phyloP scores from a whole-genome alignment of 805 yeast genomes.

The Yarrowia porcina region DNA sequence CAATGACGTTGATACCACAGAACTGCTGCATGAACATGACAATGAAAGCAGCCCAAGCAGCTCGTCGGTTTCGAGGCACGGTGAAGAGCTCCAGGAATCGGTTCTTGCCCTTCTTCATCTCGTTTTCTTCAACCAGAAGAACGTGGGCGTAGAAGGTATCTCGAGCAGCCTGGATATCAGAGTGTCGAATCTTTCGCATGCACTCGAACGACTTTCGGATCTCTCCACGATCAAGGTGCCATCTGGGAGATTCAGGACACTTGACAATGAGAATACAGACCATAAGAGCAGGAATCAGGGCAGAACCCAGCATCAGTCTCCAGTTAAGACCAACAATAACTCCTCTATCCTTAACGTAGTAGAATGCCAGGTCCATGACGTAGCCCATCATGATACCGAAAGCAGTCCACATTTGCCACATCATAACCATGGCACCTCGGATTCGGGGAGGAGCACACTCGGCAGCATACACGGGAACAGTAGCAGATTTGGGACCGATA shows the following conservation, averaged over 20 bases:
- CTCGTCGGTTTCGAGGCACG: slow-evolving; percentile 78
- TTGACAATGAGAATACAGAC: slow-evolving; percentile 51
- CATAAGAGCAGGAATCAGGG: slow-evolving; percentile 56
- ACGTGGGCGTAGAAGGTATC: slow-evolving; percentile 60
- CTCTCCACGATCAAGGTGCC: slow-evolving; percentile 56
- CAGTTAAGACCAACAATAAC: slow-evolving; percentile 39
- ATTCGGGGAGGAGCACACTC: slow-evolving; percentile 57
- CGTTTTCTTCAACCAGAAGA: slow-evolving; percentile 45
- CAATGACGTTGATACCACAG: slow-evolving; percentile 86
- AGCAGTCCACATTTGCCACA: slow-evolving; percentile 73
- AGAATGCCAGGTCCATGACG: slow-evolving; percentile 55
- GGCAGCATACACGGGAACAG: slow-evolving; percentile 65
- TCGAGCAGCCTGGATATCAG: slow-evolving; percentile 57
- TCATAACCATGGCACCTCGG: slow-evolving; percentile 65
- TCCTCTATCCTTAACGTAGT: slow-evolving; percentile 21
- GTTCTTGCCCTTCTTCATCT: slow-evolving; percentile 40
- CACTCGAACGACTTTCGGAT: slow-evolving; percentile 51
- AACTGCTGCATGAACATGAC: slow-evolving; percentile 89
- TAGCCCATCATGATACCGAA: slow-evolving; percentile 69
- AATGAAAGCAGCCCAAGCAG: slow-evolving; percentile 73
- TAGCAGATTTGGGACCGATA: slow-evolving; percentile 63
- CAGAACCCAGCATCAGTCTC: slow-evolving; percentile 67
- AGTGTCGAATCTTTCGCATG: slow-evolving; percentile 46
- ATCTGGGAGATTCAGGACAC: slow-evolving; percentile 69
- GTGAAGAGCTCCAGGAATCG: slow-evolving; percentile 47